Evolutionary conservation across 2,329 filamentous ascomycete species (phyloP).

Genomic region (Alternaria hordeiaustralica): DNA sequence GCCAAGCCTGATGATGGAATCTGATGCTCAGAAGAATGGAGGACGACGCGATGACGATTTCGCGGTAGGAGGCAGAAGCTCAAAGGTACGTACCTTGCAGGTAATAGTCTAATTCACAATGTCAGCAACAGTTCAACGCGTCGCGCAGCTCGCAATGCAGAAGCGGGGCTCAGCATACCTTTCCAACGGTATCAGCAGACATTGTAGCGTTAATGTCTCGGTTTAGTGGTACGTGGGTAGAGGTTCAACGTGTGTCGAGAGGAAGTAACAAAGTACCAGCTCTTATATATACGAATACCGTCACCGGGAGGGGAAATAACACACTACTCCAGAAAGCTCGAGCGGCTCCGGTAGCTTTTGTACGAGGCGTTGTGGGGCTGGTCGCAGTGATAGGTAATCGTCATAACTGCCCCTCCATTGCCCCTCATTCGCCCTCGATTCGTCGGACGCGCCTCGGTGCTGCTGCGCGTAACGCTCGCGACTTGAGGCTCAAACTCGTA

Average conservation of each 20-base stretch:
- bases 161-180: constrained; percentile 35
- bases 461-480: constrained; percentile 33
- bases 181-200: constrained; percentile 63
- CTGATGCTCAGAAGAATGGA: background rate
- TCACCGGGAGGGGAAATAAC: constrained; percentile 14
- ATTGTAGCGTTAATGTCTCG: constrained; percentile 45
- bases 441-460: constrained; percentile 27
- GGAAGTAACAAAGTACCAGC: constrained; percentile 3
- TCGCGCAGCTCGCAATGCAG: background rate
- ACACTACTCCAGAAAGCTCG: constrained; percentile 16
- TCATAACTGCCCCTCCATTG: constrained; percentile 34
- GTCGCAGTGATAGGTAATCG: constrained; percentile 18
- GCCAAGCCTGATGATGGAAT: constrained; percentile 21
- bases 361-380: constrained; percentile 24
- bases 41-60: constrained; percentile 1
- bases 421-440: constrained; percentile 28
- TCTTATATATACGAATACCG: constrained; percentile 5
- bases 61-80: constrained; percentile 41
- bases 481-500: constrained; percentile 35
- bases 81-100: constrained; percentile 82
- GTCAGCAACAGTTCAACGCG: constrained; percentile 11
- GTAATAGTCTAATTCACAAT: constrained; percentile 74
- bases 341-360: constrained; percentile 35
- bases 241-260: constrained; percentile 22
- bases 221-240: background rate